These are phyloP conservation scores for Exophiala dermatitidis DNA, from an alignment of 2,329 filamentous ascomycete genomes.

Conservation along the genomic window DNA sequence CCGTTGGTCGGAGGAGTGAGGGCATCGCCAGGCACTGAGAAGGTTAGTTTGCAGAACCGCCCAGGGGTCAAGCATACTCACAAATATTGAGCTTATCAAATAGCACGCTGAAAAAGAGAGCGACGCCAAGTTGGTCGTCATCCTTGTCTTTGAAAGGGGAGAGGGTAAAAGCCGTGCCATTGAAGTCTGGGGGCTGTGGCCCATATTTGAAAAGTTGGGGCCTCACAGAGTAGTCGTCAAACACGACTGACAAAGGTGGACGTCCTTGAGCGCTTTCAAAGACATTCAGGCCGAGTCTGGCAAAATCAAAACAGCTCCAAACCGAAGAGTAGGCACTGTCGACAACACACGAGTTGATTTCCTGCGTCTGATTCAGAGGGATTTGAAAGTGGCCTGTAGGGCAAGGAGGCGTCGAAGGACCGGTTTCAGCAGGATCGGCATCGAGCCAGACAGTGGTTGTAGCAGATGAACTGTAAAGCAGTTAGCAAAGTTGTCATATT, in stretches of 20 bases:
- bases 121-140: conserved; percentile 51
- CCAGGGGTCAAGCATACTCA: conserved; percentile 11
- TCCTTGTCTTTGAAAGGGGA: conserved; percentile 52
- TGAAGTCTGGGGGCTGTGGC: conserved; percentile 51
- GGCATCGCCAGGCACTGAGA: conserved; percentile 33
- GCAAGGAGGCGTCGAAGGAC: conserved; percentile 35
- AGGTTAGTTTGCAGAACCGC: conserved; percentile 3
- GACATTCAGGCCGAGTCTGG: conserved; percentile 32
- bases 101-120: conserved; percentile 54
- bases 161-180: conserved; percentile 40
- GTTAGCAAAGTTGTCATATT: background rate
- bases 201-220: conserved; percentile 50
- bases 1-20: conserved; percentile 30
- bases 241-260: conserved; percentile 32
- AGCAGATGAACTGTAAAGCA: conserved; percentile 29
- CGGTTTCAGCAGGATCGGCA: conserved; percentile 44
- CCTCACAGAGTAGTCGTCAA: conserved; percentile 35
- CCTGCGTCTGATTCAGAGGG: conserved; percentile 41
- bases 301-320: conserved; percentile 44
- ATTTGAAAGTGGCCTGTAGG: conserved; percentile 46
- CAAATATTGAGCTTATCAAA: conserved; percentile 59
- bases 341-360: conserved; percentile 45
- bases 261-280: conserved; percentile 28
- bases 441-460: conserved; percentile 46
- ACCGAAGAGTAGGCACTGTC: conserved; percentile 40